phyloP scores from a whole-genome alignment of 2,329 filamentous ascomycete species.

The Elsinoe arachidis region DNA sequence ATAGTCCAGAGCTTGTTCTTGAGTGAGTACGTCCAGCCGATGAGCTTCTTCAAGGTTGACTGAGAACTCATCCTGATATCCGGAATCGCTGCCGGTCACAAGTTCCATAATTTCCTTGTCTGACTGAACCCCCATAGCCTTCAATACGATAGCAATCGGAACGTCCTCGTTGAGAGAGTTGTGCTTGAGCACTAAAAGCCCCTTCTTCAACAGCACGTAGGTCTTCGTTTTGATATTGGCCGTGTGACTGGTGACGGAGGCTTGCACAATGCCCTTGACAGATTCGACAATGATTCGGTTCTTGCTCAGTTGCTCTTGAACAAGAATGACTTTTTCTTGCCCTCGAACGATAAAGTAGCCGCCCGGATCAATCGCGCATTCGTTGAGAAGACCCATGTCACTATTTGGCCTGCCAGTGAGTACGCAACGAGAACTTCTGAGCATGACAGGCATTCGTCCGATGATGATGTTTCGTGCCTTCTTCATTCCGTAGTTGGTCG shows the following conservation, averaged over 20 bases:
- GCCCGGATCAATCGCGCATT: conserved; percentile 91
- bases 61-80: conserved; percentile 89
- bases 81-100: conserved; percentile 75
- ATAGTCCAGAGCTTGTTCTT: conserved; percentile 91
- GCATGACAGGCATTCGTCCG: conserved; percentile 90
- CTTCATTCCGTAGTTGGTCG: conserved; percentile 71
- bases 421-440: conserved; percentile 89
- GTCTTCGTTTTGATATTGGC: conserved; percentile 97
- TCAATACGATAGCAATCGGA: conserved; percentile 88
- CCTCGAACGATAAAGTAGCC: conserved; percentile 97
- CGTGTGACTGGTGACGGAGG: conserved; percentile 94
- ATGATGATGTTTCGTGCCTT: conserved; percentile 68
- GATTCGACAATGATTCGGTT: conserved; percentile 97
- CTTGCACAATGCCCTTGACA: conserved; percentile 88
- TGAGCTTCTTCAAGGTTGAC: conserved; percentile 92
- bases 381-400: conserved; percentile 85
- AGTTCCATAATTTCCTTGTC: conserved; percentile 92
- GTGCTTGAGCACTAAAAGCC: conserved; percentile 78
- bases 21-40: conserved; percentile 76
- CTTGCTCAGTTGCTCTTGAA: conserved; percentile 98
- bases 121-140: conserved; percentile 85
- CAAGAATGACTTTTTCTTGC: conserved; percentile 96
- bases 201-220: conserved; percentile 90
- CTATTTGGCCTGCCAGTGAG: conserved; percentile 73
- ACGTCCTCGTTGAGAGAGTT: conserved; percentile 89